Evolutionary conservation across 768 basidiomycete genomes (phyloP), one percentile per base, ranked within the genome.

Genomic region (Podaxis rugospora): DNA sequence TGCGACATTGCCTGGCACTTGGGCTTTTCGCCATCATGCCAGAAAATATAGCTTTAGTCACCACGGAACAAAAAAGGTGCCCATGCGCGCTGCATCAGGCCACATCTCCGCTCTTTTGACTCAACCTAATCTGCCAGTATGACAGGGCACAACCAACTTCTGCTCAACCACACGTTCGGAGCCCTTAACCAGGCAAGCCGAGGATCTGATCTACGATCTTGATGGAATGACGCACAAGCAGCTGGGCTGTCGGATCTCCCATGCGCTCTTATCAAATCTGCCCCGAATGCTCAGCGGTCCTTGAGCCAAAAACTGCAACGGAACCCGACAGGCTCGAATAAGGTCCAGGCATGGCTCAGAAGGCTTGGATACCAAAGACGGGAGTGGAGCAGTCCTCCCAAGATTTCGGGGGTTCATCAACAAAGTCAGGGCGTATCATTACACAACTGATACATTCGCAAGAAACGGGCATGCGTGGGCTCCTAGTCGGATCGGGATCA

Each of bases 31-130:
- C 21, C 57, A 21, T 9, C 23, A 44, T 42, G 37, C 11, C 37
- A 55, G 40, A 55, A 44, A 55, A 27, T 28, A 23, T 28, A 32
- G 37, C 39, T 28, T 57, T 50, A 57, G 56, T 57, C 56, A 57
- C 46, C 56, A 57, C 56, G 56, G 56, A 57, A 57, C 56, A 16
- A 49, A 53, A 35, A 37, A 25, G 46, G 56, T 18, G 23, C 46
- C 11, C 11, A n/a, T 50, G n/a, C 13, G n/a, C 21, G n/a, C 32
- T 49, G 47, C 11, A 35, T 49, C 56, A 23, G 16, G 32, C 32
- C 36, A 35, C 18, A 28, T 47, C 46, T 32, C 35, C 46, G 46
- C 47, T 10, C 47, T 57, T 50, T 39, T 55, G 21, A 44, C 37
- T 44, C 54, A 42, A 44, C 18, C 23, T 28, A 55, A 55, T 55